Evolutionary conservation across 2,329 filamentous ascomycete species (phyloP).

Genomic region (Colletotrichum orchidophilum): DNA sequence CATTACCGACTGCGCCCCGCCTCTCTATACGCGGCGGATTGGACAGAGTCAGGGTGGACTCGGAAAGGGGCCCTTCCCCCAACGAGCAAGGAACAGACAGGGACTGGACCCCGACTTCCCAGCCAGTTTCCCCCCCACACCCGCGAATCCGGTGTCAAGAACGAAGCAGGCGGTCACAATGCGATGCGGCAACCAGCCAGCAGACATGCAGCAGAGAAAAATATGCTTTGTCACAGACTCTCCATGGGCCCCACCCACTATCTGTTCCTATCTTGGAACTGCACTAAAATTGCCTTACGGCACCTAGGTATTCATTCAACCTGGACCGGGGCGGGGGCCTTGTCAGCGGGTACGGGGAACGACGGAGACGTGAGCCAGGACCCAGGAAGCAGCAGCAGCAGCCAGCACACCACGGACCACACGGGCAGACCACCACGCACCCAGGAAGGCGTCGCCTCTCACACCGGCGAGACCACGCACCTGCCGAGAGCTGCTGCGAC

Average conservation of each 20-base stretch:
- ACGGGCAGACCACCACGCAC: neutral
- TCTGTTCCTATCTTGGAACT: slow-evolving; percentile 23
- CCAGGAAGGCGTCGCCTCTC: slow-evolving; percentile 28
- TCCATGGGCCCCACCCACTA: slow-evolving; percentile 14
- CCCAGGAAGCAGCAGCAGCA: neutral
- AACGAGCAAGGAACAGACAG: slow-evolving; percentile 31
- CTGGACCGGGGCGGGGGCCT: slow-evolving; percentile 14
- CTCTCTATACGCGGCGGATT: slow-evolving; percentile 3
- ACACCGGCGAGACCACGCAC: slow-evolving; percentile 7
- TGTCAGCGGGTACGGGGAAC: slow-evolving; percentile 19
- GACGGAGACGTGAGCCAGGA: neutral
- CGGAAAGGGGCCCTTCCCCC: neutral
- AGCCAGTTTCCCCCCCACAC: slow-evolving; percentile 7
- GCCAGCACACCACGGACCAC: slow-evolving; percentile 18
- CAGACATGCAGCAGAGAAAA: neutral
- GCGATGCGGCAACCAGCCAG: neutral
- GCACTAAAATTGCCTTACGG: slow-evolving; percentile 5
- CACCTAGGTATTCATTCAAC: neutral
- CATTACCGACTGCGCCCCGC: slow-evolving; percentile 20
- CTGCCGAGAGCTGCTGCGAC: slow-evolving; percentile 31
- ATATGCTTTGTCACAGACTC: slow-evolving; percentile 32
- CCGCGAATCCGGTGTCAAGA: slow-evolving; percentile 32
- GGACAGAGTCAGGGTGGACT: neutral
- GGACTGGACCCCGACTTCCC: slow-evolving; percentile 27
- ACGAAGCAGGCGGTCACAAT: slow-evolving; percentile 17